These are phyloP conservation scores for Coccomyxa sp. DNA, from an alignment of 139 green algal species.

Conservation along the genomic window DNA sequence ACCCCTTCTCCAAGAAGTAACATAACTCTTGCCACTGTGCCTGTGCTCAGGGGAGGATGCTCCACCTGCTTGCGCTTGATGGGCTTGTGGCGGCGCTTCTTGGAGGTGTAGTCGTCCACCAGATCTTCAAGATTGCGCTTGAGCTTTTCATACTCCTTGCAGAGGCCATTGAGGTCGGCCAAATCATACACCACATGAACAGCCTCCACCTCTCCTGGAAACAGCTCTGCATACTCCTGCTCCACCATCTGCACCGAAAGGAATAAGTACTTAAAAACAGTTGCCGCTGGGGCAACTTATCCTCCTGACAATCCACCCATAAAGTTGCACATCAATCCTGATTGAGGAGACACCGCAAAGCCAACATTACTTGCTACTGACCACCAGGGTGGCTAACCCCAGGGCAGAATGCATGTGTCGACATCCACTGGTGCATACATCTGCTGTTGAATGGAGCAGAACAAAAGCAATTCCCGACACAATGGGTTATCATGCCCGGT, in stretches of 20 bases:
- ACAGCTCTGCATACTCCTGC: slow-evolving; percentile 16
- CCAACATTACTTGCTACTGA: no score
- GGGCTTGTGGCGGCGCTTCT: slow-evolving; percentile 23
- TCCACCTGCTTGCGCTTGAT: slow-evolving; percentile 31
- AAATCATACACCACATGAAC: slow-evolving; percentile 45
- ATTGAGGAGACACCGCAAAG: no score
- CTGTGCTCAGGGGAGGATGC: no score
- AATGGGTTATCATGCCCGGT: no score
- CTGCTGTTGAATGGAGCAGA: no score
- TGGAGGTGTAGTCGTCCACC: slow-evolving; percentile 43
- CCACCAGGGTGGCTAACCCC: no score
- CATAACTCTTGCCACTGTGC: neutral
- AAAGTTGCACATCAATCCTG: no score
- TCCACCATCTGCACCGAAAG: slow-evolving; percentile 10
- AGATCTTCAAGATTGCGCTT: slow-evolving; percentile 36
- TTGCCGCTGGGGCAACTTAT: no score
- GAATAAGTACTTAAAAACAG: neutral
- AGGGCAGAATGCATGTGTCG: no score
- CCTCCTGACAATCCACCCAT: no score
- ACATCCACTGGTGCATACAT: no score
- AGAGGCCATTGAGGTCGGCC: slow-evolving; percentile 26
- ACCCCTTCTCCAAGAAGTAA: neutral
- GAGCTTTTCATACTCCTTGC: slow-evolving; percentile 34
- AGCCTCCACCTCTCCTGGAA: slow-evolving; percentile 3
- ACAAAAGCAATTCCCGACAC: no score